Evolutionary conservation across 2,329 filamentous ascomycete species (phyloP), one percentile per base, ranked within the genome.

Genomic region (Colletotrichum spinosum): DNA sequence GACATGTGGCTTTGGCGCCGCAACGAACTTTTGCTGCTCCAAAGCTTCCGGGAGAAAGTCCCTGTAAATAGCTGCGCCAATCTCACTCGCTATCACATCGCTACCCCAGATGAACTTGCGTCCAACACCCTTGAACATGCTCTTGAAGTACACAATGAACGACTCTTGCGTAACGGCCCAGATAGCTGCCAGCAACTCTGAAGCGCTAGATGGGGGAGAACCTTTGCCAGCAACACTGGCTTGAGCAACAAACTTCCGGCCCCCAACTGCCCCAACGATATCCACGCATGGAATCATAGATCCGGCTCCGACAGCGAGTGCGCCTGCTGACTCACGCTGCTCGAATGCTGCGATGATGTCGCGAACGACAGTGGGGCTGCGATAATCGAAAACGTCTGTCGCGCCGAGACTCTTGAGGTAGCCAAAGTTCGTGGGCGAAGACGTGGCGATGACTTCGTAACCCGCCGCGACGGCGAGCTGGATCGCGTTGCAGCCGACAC

Each of bases 381-480:
- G 77, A 70, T 85, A 83, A 69, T 85, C 82, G 50, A 83, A 83
- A 0, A 79, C 78, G 2, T 77, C 69, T 10, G 67, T 72, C 2
- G 81, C 82, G 1, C 84, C 84, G 0, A 86, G 76, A 11, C 69
- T 67, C 67, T 78, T 79, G 13, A 81, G 70, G 54, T 78, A 77
- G 0, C 77, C 77, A n/a, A 80, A 78, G 69, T 85, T 85, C 46
- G 73, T 76, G 11, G 74, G 69, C 0, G 79, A 81, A 0, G 77
- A 76, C 0, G 80, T 83, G 0, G 79, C 72, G 45, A 84, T 69
- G 10, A 86, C 82, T 12, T 80, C 72, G 63, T 80, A 83, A 0
- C 83, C 83, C 1, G 80, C 77, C 0, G 76, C 77, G 6, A 74
- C 71, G 1, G 78, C 77, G 0, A 85, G 73, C 65, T 86, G 84